These are phyloP conservation scores for Ogataea saltuana DNA, from an alignment of 805 yeast genomes.

Conservation along the genomic window DNA sequence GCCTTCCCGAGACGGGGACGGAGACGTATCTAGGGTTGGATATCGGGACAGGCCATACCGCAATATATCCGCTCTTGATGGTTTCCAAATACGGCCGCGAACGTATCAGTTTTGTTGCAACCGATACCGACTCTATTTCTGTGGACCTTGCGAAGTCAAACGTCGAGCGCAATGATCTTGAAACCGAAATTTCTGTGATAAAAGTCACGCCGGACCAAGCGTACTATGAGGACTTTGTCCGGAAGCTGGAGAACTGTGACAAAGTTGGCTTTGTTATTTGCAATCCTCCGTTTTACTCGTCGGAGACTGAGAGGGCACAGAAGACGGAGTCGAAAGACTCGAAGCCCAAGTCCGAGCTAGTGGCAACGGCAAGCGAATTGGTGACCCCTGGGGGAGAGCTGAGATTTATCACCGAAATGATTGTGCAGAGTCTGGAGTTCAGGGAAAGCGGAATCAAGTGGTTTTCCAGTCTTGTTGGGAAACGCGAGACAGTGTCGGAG, in stretches of 20 bases:
- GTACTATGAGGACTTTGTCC: conserved; percentile 7
- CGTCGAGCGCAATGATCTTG: conserved; percentile 32
- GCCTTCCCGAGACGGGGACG: background rate
- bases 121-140: conserved; percentile 43
- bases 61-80: conserved; percentile 48
- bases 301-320: conserved; percentile 35
- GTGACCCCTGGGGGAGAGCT: conserved; percentile 49
- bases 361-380: conserved; percentile 42
- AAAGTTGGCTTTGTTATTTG: conserved; percentile 42
- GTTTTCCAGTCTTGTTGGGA: conserved; percentile 40
- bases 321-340: conserved; percentile 28
- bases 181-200: conserved; percentile 19
- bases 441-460: conserved; percentile 29
- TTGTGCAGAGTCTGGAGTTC: conserved; percentile 33
- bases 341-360: conserved; percentile 16
- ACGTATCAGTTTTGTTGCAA: conserved; percentile 34
- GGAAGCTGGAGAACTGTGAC: conserved; percentile 4
- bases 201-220: conserved; percentile 21
- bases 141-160: conserved; percentile 32
- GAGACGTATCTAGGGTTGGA: conserved; percentile 38
- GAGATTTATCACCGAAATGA: conserved; percentile 39
- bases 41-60: conserved; percentile 51
- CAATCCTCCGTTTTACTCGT: conserved; percentile 54
- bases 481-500: conserved; percentile 17
- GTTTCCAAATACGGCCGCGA: conserved; percentile 12